These are phyloP conservation scores for Lipomyces sp. DNA, from an alignment of 805 yeast genomes.

Conservation along the genomic window DNA sequence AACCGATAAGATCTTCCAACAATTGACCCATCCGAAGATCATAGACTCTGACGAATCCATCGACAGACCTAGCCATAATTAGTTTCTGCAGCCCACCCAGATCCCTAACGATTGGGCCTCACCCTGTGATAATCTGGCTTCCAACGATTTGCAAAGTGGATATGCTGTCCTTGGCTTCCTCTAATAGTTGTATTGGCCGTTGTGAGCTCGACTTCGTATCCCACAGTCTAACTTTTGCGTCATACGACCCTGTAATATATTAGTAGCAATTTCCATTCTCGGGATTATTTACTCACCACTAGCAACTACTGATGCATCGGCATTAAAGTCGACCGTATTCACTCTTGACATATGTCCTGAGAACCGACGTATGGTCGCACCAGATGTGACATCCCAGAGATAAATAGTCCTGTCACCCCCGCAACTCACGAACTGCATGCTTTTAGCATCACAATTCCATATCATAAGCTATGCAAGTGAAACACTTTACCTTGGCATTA, in stretches of 20 bases:
- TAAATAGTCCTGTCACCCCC: slow-evolving; percentile 45
- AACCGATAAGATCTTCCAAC: slow-evolving; percentile 39
- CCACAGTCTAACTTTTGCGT: slow-evolving; percentile 46
- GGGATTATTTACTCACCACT: slow-evolving; percentile 22
- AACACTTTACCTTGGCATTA: slow-evolving; percentile 33
- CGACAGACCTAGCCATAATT: slow-evolving; percentile 39
- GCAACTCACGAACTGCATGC: slow-evolving; percentile 41
- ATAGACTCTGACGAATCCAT: slow-evolving; percentile 44
- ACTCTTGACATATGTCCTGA: slow-evolving; percentile 42
- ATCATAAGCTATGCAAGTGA: not conserved
- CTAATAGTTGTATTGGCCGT: slow-evolving; percentile 47
- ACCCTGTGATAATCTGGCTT: slow-evolving; percentile 41
- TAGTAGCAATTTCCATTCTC: not conserved
- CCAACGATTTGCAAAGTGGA: slow-evolving; percentile 38
- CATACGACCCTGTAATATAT: slow-evolving; percentile 41
- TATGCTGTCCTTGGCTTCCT: slow-evolving; percentile 46
- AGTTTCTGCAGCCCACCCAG: not conserved
- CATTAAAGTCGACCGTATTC: slow-evolving; percentile 41
- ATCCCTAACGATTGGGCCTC: not conserved
- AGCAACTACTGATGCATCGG: slow-evolving; percentile 41
- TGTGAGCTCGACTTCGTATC: slow-evolving; percentile 39
- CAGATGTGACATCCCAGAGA: slow-evolving; percentile 44
- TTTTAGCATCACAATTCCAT: slow-evolving; percentile 4
- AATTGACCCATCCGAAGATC: slow-evolving; percentile 44
- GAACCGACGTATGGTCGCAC: slow-evolving; percentile 38